A percentile compares a stretch with the other conserved stretches of the same genome.
These are phyloP conservation scores for Acanthamoeba sp. DNA, from an alignment of 208 protist genomes.

Conservation along the genomic window DNA sequence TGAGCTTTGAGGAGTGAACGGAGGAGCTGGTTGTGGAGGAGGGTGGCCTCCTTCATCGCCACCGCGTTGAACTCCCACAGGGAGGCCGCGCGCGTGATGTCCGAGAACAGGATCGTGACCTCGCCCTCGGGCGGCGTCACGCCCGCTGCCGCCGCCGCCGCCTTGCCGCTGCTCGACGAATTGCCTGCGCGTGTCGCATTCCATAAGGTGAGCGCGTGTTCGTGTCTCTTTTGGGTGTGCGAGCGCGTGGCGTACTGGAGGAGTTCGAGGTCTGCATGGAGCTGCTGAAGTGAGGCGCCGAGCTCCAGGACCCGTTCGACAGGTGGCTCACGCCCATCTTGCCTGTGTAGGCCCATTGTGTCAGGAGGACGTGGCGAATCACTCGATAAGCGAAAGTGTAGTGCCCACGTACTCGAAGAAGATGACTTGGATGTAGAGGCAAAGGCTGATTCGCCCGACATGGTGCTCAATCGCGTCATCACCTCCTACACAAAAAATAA, in stretches of 20 bases:
- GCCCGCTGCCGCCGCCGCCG: neutral
- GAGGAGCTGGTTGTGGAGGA: constrained; percentile 61
- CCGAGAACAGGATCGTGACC: constrained; percentile 45
- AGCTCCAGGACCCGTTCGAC: neutral
- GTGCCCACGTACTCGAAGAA: neutral
- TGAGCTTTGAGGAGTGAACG: neutral
- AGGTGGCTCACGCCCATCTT: neutral
- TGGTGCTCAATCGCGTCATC: constrained; percentile 46
- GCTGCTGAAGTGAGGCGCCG: neutral
- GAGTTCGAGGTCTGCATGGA: neutral
- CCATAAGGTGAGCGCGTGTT: too few relatives aligned
- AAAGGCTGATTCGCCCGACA: neutral
- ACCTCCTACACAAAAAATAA: constrained; percentile 41
- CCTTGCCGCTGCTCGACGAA: neutral
- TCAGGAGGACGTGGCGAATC: neutral
- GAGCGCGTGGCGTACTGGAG: neutral
- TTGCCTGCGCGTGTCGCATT: neutral
- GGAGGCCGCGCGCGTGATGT: constrained; percentile 30
- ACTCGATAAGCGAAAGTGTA: too few relatives aligned
- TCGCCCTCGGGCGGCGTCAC: neutral
- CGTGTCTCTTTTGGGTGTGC: too few relatives aligned
- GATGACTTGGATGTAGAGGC: neutral
- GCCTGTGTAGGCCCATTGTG: neutral
- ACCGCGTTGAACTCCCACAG: constrained; percentile 42
- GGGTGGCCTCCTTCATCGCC: constrained; percentile 52